These are phyloP conservation scores for Tagetes erecta DNA, from an alignment of 129 eudicot species.

Conservation along the genomic window DNA sequence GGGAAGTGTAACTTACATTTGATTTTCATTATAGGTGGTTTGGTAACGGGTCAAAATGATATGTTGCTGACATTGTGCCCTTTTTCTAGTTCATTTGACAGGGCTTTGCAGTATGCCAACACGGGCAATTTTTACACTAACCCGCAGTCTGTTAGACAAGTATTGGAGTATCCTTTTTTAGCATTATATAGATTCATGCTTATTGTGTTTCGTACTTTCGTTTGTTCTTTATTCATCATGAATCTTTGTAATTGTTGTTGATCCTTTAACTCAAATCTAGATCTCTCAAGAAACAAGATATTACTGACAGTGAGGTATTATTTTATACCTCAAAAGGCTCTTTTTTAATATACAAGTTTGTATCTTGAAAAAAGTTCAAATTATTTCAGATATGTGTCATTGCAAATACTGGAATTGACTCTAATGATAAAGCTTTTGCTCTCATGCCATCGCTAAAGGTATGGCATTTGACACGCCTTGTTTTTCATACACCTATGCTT, in stretches of 20 bases:
- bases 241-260: not conserved
- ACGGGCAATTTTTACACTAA: constrained; percentile 46
- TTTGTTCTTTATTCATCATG: not conserved
- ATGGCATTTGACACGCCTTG: constrained; percentile 4
- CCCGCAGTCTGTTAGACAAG: constrained; percentile 58
- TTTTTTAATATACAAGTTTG: not conserved
- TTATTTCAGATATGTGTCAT: constrained; percentile 72
- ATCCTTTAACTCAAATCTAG: constrained; percentile 62
- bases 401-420: constrained; percentile 68
- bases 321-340: constrained; percentile 19
- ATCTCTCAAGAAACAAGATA: constrained; percentile 63
- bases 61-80: constrained; percentile 1
- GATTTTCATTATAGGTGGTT: not conserved
- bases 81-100: constrained; percentile 69
- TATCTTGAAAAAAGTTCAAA: not conserved
- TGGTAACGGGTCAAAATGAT: not conserved
- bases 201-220: not conserved
- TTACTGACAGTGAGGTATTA: constrained; percentile 73
- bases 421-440: constrained; percentile 69
- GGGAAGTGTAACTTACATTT: constrained; percentile 25
- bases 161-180: constrained; percentile 76
- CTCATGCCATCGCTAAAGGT: constrained; percentile 83
- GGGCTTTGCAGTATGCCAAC: constrained; percentile 75
- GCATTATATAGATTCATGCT: not conserved
- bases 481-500: not conserved